These are phyloP conservation scores for Sequoiadendron giganteum DNA, from an alignment of 75 land plant species.

Conservation along the genomic window DNA sequence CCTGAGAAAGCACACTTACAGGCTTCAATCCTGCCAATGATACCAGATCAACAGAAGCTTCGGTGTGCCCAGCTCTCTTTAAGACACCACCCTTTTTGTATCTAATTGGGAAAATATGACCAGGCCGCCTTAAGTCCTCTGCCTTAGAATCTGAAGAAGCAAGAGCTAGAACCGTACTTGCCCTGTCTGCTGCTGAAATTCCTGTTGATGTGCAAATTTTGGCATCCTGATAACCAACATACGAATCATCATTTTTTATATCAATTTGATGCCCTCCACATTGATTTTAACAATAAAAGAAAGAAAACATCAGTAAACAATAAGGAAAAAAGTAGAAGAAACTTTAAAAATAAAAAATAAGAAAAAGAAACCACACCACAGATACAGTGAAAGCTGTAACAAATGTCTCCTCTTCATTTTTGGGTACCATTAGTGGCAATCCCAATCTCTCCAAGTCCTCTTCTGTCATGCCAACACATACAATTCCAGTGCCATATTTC, in stretches of 20 bases:
- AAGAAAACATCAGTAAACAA: conserved; percentile 5
- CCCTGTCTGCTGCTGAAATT: conserved; percentile 81
- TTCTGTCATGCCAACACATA: conserved; percentile 82
- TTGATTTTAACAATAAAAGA: background rate
- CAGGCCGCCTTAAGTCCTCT: conserved; percentile 64
- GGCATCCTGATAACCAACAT: conserved; percentile 51
- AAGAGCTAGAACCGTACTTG: conserved; percentile 63
- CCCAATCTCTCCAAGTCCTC: conserved; percentile 72
- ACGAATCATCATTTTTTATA: background rate
- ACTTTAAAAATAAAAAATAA: background rate
- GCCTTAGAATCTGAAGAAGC: conserved; percentile 70
- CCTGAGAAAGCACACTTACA: conserved; percentile 64
- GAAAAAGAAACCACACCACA: conserved; percentile 49
- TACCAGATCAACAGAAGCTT: conserved; percentile 70
- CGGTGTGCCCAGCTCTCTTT: conserved; percentile 81
- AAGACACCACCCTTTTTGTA: conserved; percentile 79
- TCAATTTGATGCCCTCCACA: background rate
- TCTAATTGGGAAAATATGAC: conserved; percentile 81
- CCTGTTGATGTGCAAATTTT: conserved; percentile 71
- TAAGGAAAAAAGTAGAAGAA: background rate
- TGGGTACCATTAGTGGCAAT: conserved; percentile 73
- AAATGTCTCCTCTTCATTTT: conserved; percentile 45
- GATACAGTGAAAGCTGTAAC: conserved; percentile 74
- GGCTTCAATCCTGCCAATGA: conserved; percentile 60
- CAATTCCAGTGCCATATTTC: conserved; percentile 80